Evolutionary conservation across 1,284 basidiomycete genomes (phyloP), one percentile per base, ranked within the genome.

Genomic region (Marasmius sp.): DNA sequence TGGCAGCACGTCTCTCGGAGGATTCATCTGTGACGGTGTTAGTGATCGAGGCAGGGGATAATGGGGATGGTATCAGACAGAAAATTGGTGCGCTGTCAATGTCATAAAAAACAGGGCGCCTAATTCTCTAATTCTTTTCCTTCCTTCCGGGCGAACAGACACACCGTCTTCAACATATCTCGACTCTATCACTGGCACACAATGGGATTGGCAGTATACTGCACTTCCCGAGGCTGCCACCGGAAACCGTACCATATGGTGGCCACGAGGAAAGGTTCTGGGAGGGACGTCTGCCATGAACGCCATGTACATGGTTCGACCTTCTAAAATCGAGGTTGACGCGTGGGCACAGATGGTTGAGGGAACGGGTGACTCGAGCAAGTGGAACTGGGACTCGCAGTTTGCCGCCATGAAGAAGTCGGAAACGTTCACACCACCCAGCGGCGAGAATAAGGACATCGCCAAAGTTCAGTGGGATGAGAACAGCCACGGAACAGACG

Each of bases 211-310:
- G 87, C 68, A 77, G 14, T 91, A 85, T 72, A 72, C 70, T 20
- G 89, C 88, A 3, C 76, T 78, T 0, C 66, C 78, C 0, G 88
- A 91, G 73, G 47, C 76, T 0, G 71, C 75, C 49, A 74, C 79
- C 3, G 70, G 68, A 43, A 75, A 77, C 64, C 74, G 79, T 47
- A 62, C 60, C 1, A 64, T 82, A 12, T 61, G 72, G 5, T 90
- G 87, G 87, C 84, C 87, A 0, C 79, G 88, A 59, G 73, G 74
- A 38, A 89, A 91, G 78, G 79, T 88, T 33, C 81, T 92, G 20
- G 91, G 91, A 58, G 91, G 91, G n/a, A 89, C 82, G 4, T 80
- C 84, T 43, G 87, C 89, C 6, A 80, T 90, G 62, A 92, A 92
- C 74, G 87, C 85, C 57, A 75, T 88, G 70, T 90, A 87, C 75